Base-by-base conservation (phyloP, 2,329 filamentous ascomycete species). In the Beauveria sp. region DNA sequence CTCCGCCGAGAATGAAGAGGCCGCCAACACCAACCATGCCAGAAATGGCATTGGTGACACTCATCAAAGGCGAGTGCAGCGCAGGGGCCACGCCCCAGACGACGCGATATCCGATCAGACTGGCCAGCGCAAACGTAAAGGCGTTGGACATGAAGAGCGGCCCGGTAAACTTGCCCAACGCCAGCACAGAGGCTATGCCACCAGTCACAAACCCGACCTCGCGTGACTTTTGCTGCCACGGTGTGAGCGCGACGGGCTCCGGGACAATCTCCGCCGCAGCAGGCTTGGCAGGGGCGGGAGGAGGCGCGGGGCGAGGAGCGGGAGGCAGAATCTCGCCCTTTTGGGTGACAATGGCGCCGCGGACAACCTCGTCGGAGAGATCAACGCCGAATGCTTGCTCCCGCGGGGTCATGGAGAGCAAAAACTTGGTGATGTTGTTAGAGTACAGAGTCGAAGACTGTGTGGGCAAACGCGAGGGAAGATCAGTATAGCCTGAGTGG, bases 361-460 rank as follows among this genome's bases (percentile, higher is more conserved):
- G 86, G 7, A 95, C 89, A 26, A 96, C 92, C 73, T 96, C 91
- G 67, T 96, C 92, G 0, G 84, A 82, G 4, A 96, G 78, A 67
- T 96, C 90, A 51, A 96, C 80, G 8, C 90, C 90, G 65, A 91
- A 96, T 43, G 88, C 83, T 65, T 90, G 91, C 2, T 91, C 86
- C 63, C 88, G 83, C 1, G 91, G 90, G 1, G 86, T 75, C 80
- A 96, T 91, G 0, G 91, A 95, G 10, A 96, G 80, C 31, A 96
- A 77, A 62, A 93, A 89, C 71, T 96, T 96, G 66, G 88, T 92
- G 68, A 96, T 93, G 71, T 96, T 96, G 81, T 96, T 96, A 2
- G 90, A 95, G 74, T 96, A 96, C 22, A 96, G 77, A 0, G 90
- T 96, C 0, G 91, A 96, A 0, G 91, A 91, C 73, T 96, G 92